Conservation (phyloP, 306 rosid species). For the Rubus parviflorus region DNA sequence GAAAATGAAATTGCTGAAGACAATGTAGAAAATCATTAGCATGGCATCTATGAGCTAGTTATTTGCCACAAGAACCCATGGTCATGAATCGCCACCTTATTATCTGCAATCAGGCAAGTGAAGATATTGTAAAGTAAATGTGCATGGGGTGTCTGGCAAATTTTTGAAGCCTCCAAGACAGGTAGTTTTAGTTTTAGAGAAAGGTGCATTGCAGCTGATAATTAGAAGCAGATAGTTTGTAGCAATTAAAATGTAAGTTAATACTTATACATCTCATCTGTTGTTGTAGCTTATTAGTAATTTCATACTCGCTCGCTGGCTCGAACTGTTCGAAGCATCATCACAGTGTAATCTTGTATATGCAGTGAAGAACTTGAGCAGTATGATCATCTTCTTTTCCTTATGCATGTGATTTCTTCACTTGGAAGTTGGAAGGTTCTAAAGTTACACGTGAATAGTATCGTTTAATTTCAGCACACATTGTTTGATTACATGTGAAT, state of each 20-base stretch:
- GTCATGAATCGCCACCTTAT: conserved; percentile 14
- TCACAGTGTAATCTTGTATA: background rate
- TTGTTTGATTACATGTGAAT: background rate
- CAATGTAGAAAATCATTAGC: conserved; percentile 39
- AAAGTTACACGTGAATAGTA: background rate
- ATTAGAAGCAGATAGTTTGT: conserved; percentile 2
- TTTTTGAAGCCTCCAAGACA: conserved; percentile 10
- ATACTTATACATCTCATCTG: background rate
- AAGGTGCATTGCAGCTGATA: conserved; percentile 13
- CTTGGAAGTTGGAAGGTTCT: background rate
- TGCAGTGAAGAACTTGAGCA: conserved; percentile 1
- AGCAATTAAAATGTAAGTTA: background rate
- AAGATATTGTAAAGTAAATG: conserved; percentile 16
- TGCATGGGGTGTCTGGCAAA: background rate
- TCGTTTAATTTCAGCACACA: background rate
- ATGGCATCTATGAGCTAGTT: conserved; percentile 17
- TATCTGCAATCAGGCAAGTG: conserved; percentile 3
- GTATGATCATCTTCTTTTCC: background rate
- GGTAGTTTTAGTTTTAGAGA: conserved; percentile 6
- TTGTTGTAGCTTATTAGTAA: background rate
- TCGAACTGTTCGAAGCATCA: background rate
- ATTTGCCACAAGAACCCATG: background rate
- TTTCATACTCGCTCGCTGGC: background rate
- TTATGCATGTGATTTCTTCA: background rate
- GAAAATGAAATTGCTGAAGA: conserved; percentile 54